Base-by-base conservation (phyloP, 2,329 filamentous ascomycete genomes). In the Aaosphaeria pasadenensis region DNA sequence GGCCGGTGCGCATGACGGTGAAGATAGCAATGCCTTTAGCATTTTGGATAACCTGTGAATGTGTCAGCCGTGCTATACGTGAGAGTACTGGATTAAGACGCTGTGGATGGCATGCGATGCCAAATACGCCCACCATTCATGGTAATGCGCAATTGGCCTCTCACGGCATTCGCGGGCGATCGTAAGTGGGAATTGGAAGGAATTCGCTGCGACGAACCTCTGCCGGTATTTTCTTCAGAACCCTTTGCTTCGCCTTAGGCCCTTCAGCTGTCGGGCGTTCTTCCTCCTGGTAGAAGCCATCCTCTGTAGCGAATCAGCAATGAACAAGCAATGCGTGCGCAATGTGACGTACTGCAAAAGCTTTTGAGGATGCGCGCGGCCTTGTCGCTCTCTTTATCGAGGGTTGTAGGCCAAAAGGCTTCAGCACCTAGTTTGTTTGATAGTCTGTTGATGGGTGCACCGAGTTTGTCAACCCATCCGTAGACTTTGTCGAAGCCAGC, bases 21-120 rank as follows among this genome's bases (percentile, higher is more conserved):
- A 96, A 96, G 57, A 97, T 89, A 46, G 90, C 91, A 49, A 97
- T 80, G 7, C 90, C 92, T 57, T 92, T 90, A 30, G 91, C 91
- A 72, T 94, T 89, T 64, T 88, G 84, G 58, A 97, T 89, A 48
- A 96, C 89, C 63, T 86, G 43, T 46, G 31, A 7, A 38, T 11
- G 17, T 9, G 17, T 24, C 17, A 24, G 17, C 17, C 17, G 17
- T 24, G 17, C 17, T 24, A 24, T 24, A 24, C 17, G 17, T 24
- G 17, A 24, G 17, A 24, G 17, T 24, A 24, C 3, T 24, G 3
- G 17, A 24, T 24, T 24, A 24, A 24, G 17, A 24, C 17, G 17
- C 17, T 24, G 17, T 24, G 17, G 17, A 24, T 24, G 17, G 17
- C 17, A 24, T 24, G 17, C 17, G 17, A 24, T 2, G 17, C 17